Evolutionary conservation across 495 filamentous ascomycete species (phyloP), one percentile per base, ranked within the genome.

Genomic region (Penicillium salamii): DNA sequence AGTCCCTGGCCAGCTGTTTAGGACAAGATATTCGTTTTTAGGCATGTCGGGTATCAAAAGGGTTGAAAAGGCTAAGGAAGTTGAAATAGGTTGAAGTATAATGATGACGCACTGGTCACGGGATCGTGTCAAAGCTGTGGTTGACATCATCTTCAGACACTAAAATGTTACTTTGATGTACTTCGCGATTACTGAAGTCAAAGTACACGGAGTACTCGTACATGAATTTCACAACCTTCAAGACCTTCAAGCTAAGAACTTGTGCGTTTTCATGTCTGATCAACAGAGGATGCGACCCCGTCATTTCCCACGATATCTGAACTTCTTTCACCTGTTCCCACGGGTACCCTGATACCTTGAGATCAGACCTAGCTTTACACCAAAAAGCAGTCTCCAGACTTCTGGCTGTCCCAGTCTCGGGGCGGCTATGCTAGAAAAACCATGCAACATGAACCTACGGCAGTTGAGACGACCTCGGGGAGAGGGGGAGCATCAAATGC

Each of bases 391-490:
- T 7, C 19, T 14, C 29, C 18, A 1, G 11, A 7, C 13, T 14
- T 34, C 35, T n/a, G 8, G 1, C 29, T 13, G 13, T 42, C 26
- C 35, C 35, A 5, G 21, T 46, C 17, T 26, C 7, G 45, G 44
- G 38, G n/a, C 42, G 37, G 44, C 21, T 19, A 23, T 31, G 43
- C 49, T 29, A 32, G 31, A 21, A 37, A 33, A 59, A 47, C 32
- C 1, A 61, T 64, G 61, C 49, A 52, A 44, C 51, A 61, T 58
- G 61, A 52, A 42, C 50, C 42, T 41, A 26, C 49, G 14, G 38
- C 31, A 17, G 34, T 17, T 12, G 35, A 42, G 39, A 51, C 28
- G 31, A n/a, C 38, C 36, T n/a, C n/a, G n/a, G n/a, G n/a, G 15
- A 35, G 46, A 41, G n/a, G 41, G 50, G 17, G 11, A 24, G 32